These are phyloP conservation scores for Lentinula aciculospora DNA, from an alignment of 768 basidiomycete genomes.

Conservation along the genomic window DNA sequence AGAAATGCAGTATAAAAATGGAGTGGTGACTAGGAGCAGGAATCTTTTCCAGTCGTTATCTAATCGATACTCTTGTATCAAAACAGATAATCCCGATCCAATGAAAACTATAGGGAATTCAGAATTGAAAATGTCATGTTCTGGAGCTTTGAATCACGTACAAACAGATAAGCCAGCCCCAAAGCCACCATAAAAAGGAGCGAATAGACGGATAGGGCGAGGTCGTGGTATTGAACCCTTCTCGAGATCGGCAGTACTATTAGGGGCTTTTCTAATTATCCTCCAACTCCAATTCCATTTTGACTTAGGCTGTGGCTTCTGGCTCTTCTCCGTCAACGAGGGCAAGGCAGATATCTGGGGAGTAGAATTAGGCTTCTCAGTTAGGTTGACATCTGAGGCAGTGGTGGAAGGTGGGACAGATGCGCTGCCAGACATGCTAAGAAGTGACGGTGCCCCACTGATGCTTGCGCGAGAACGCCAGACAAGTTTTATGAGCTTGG, in stretches of 20 bases:
- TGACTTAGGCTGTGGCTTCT: slow-evolving; percentile 18
- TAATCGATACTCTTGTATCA: slow-evolving; percentile 62
- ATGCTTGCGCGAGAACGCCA: slow-evolving; percentile 39
- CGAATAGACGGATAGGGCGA: slow-evolving; percentile 56
- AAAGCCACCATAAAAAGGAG: slow-evolving; percentile 69
- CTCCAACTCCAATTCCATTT: slow-evolving; percentile 43
- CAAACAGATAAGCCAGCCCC: slow-evolving; percentile 63
- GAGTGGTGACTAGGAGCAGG: slow-evolving; percentile 55
- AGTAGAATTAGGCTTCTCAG: slow-evolving; percentile 33
- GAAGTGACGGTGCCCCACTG: slow-evolving; percentile 27
- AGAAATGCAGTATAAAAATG: slow-evolving; percentile 73
- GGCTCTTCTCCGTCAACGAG: slow-evolving; percentile 23
- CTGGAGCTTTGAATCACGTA: slow-evolving; percentile 25
- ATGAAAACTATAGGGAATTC: slow-evolving; percentile 51
- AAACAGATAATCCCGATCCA: slow-evolving; percentile 48
- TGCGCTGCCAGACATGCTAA: slow-evolving; percentile 29
- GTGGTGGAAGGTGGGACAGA: slow-evolving; percentile 41
- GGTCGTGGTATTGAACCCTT: slow-evolving; percentile 31
- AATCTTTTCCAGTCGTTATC: slow-evolving; percentile 64
- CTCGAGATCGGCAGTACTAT: slow-evolving; percentile 40
- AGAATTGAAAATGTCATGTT: neutral
- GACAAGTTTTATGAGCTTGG: slow-evolving; percentile 54
- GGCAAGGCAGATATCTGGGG: slow-evolving; percentile 23
- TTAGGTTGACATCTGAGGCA: slow-evolving; percentile 50
- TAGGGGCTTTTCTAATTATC: slow-evolving; percentile 28